Conservation (phyloP, 305 asterid genomes). For the Lippia alba region DNA sequence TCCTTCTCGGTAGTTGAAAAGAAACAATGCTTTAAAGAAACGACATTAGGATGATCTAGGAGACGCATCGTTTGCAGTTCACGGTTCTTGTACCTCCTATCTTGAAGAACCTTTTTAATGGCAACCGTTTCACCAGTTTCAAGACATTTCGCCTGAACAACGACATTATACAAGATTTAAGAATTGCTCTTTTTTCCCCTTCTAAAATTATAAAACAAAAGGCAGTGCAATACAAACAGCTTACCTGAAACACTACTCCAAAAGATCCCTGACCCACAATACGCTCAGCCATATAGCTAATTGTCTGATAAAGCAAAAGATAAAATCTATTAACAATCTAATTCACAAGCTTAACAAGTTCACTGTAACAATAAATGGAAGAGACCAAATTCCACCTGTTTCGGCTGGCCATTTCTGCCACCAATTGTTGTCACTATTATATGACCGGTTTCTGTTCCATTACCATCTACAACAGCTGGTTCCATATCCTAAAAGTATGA, state of each 20-base stretch:
- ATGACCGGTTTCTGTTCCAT: slow-evolving; percentile 86
- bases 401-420: slow-evolving; percentile 73
- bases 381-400: slow-evolving; percentile 52
- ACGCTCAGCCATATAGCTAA: slow-evolving; percentile 94
- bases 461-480: slow-evolving; percentile 70
- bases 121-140: slow-evolving; percentile 91
- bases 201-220: neutral
- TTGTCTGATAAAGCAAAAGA: slow-evolving; percentile 48
- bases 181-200: neutral
- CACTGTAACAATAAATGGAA: neutral
- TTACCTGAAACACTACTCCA: slow-evolving; percentile 88
- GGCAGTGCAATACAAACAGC: slow-evolving; percentile 21
- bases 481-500: slow-evolving; percentile 64
- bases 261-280: slow-evolving; percentile 84
- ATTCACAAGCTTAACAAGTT: neutral
- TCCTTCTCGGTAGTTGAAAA: slow-evolving; percentile 82
- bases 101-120: slow-evolving; percentile 88
- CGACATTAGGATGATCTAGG: slow-evolving; percentile 81
- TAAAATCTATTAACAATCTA: slow-evolving; percentile 14
- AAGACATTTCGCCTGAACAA: slow-evolving; percentile 73
- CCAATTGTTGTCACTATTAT: slow-evolving; percentile 81
- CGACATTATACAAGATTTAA: slow-evolving; percentile 12
- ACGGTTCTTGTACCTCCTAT: slow-evolving; percentile 85
- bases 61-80: slow-evolving; percentile 89
- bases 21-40: slow-evolving; percentile 76